A percentile compares a stretch with the other conserved stretches of the same genome.
phyloP scores from a whole-genome alignment of 2,329 filamentous ascomycete species.

The Plectosphaerella cucumerina region DNA sequence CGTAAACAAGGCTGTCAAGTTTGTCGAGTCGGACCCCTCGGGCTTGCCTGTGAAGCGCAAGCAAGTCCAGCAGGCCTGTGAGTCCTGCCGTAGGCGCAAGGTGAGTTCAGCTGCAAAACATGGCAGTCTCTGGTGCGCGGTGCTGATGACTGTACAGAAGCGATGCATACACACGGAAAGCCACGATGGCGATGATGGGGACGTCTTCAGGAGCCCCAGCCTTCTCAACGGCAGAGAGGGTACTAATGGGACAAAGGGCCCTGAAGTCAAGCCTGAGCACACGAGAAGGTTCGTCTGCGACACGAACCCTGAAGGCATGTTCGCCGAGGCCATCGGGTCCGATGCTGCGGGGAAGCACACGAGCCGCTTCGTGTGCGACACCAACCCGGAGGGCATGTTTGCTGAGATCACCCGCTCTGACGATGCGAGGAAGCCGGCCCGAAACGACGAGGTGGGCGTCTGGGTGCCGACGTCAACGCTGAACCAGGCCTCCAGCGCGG shows the following conservation, averaged over 20 bases:
- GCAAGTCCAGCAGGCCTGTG: constrained; percentile 55
- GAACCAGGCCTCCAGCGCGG: constrained; percentile 14
- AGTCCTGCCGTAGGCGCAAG: constrained; percentile 51
- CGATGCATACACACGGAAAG: constrained; percentile 37
- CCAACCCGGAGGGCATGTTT: constrained; percentile 58
- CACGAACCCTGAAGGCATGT: constrained; percentile 56
- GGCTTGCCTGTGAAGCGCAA: constrained; percentile 56
- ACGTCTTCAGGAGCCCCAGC: constrained; percentile 1
- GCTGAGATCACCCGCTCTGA: constrained; percentile 45
- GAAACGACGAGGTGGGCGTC: constrained; percentile 51
- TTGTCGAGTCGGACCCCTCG: constrained; percentile 50
- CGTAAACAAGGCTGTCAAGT: constrained; percentile 38
- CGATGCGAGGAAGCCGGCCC: constrained; percentile 28
- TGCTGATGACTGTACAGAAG: constrained; percentile 23
- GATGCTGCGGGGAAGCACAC: constrained; percentile 20
- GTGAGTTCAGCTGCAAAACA: constrained; percentile 28
- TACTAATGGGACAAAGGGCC: background rate
- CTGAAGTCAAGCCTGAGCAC: constrained; percentile 7
- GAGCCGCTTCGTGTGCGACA: constrained; percentile 52
- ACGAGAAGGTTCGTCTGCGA: constrained; percentile 53
- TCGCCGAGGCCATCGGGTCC: constrained; percentile 47
- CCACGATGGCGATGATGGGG: constrained; percentile 14
- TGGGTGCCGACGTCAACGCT: constrained; percentile 39
- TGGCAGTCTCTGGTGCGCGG: background rate
- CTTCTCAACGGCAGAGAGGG: background rate